Conservation (phyloP, 1,139 yeast genomes). For the Taphrina populina region DNA sequence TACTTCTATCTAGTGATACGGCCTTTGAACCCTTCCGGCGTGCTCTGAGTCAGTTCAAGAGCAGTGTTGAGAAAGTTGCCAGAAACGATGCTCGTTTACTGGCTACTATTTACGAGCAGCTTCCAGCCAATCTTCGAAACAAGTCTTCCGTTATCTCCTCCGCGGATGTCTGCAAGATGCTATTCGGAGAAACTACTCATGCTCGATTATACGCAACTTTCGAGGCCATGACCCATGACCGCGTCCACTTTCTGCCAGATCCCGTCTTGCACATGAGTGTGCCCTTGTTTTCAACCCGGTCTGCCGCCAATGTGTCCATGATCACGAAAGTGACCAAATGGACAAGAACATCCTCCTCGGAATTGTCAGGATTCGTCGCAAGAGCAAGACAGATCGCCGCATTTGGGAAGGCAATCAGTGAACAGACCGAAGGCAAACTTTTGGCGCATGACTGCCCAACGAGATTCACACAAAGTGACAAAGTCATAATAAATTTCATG, state of each 20-base stretch:
- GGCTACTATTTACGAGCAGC: slow-evolving; percentile 4
- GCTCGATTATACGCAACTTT: slow-evolving; percentile 14
- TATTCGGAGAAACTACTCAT: slow-evolving; percentile 8
- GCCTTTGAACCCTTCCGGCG: slow-evolving; percentile 6
- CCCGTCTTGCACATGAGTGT: slow-evolving; percentile 12
- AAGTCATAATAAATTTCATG: slow-evolving; percentile 9
- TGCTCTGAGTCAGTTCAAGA: slow-evolving; percentile 15
- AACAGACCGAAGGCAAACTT: neutral
- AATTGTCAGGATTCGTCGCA: slow-evolving; percentile 2
- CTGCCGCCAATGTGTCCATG: neutral
- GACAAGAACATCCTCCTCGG: slow-evolving; percentile 1
- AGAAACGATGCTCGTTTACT: slow-evolving; percentile 4
- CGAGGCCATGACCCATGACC: slow-evolving; percentile 20
- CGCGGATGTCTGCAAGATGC: slow-evolving; percentile 12
- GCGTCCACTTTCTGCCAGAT: slow-evolving; percentile 27
- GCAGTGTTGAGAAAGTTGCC: neutral
- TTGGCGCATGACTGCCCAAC: neutral
- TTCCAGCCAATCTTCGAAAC: slow-evolving; percentile 4
- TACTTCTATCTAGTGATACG: neutral
- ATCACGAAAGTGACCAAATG: slow-evolving; percentile 1
- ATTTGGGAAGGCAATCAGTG: neutral
- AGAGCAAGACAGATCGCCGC: slow-evolving; percentile 13
- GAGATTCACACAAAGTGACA: neutral
- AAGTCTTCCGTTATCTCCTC: slow-evolving; percentile 12
- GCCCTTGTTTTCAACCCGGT: slow-evolving; percentile 20